Evolutionary conservation across 1,139 yeast genomes (phyloP).

Genomic region (Geotrichum candidum): DNA sequence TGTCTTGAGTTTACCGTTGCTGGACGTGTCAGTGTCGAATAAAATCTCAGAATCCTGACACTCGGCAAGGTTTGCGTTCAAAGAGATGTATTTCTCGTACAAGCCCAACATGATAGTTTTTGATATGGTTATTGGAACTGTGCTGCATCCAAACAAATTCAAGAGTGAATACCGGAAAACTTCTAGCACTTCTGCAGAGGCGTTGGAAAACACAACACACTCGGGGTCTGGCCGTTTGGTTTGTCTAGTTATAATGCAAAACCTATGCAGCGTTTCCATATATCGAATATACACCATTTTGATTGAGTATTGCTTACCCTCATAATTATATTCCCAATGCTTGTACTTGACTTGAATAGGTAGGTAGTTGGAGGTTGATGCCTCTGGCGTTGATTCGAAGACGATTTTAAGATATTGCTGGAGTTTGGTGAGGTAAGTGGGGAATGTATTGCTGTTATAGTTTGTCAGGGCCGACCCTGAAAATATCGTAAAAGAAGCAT

Average conservation of each 20-base stretch:
- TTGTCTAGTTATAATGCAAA: conserved; percentile 8
- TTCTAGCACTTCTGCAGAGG: conserved; percentile 11
- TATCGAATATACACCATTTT: conserved; percentile 9
- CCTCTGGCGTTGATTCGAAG: not conserved
- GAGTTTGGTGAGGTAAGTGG: not conserved
- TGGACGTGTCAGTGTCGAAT: conserved; percentile 3
- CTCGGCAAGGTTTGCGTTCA: not conserved
- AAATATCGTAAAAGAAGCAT: conserved; percentile 9
- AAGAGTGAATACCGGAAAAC: conserved; percentile 7
- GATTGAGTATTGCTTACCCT: not conserved
- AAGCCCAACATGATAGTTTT: not conserved
- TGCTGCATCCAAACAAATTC: conserved; percentile 4
- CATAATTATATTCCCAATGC: not conserved
- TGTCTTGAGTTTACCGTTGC: conserved; percentile 2
- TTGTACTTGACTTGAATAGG: not conserved
- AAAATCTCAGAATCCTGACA: conserved; percentile 8
- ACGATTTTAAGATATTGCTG: not conserved
- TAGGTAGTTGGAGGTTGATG: not conserved
- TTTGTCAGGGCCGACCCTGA: conserved; percentile 1
- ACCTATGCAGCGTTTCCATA: conserved; percentile 4
- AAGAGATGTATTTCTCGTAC: conserved; percentile 3
- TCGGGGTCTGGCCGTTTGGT: not conserved
- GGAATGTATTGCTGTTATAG: not conserved
- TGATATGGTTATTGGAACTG: not conserved
- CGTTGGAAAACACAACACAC: conserved; percentile 1